phyloP scores from a whole-genome alignment of 306 rosid species.

The Phaseolus lunatus region DNA sequence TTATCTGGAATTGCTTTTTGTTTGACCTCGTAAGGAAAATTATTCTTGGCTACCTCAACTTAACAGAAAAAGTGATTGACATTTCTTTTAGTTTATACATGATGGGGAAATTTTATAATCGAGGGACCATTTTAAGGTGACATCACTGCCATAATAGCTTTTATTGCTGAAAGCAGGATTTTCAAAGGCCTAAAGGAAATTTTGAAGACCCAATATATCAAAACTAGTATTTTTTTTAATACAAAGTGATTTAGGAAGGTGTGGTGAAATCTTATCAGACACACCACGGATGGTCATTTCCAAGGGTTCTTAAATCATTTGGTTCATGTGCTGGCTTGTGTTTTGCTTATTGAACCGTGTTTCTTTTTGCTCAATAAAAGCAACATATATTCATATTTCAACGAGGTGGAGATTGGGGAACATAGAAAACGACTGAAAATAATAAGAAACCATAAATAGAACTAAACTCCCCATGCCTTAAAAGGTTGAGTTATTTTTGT shows the following conservation, averaged over 20 bases:
- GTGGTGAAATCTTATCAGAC: background rate
- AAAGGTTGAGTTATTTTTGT: background rate
- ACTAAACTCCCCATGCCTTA: background rate
- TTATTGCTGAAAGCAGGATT: constrained; percentile 19
- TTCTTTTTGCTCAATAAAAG: background rate
- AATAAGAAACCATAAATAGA: background rate
- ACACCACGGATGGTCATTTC: constrained; percentile 30
- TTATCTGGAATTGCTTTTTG: background rate
- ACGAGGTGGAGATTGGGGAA: background rate
- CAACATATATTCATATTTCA: background rate
- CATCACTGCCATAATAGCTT: constrained; percentile 3
- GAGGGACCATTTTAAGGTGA: background rate
- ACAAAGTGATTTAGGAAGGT: background rate
- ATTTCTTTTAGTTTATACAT: constrained; percentile 18
- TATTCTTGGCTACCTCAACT: background rate
- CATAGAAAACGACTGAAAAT: background rate
- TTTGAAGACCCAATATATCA: no score
- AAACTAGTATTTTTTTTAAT: no score
- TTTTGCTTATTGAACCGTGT: constrained; percentile 5
- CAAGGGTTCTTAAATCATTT: constrained; percentile 15
- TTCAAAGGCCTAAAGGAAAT: constrained; percentile 5
- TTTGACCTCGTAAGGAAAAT: constrained; percentile 9
- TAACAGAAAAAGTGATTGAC: background rate
- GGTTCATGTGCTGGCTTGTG: constrained; percentile 24
- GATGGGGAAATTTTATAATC: background rate